Conservation (phyloP, 2,329 filamentous ascomycete genomes). For the Clonostachys sp. region DNA sequence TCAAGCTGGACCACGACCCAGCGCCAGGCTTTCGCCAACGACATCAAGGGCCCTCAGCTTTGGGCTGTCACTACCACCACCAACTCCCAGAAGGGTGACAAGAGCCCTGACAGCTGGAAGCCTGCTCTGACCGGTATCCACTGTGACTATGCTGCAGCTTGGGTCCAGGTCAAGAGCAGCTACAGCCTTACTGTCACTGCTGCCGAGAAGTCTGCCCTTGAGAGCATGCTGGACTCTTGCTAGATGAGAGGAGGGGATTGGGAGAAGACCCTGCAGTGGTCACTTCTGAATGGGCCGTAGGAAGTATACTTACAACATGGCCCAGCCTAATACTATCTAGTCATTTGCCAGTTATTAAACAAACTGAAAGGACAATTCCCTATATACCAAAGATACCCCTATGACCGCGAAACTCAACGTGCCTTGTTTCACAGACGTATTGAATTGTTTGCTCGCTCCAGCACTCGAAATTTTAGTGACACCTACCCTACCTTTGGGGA, state of each 20-base stretch:
- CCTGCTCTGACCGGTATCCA: constrained; percentile 65
- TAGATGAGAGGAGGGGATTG: constrained; percentile 2
- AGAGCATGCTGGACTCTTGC: constrained; percentile 22
- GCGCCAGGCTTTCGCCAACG: constrained; percentile 71
- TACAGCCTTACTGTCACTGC: constrained; percentile 65
- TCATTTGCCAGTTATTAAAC: too few relatives aligned
- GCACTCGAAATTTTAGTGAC: too few relatives aligned
- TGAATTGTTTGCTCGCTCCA: too few relatives aligned
- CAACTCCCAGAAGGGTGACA: constrained; percentile 71
- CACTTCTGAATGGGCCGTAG: too few relatives aligned
- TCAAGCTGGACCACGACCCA: constrained; percentile 64
- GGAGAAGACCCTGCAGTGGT: too few relatives aligned
- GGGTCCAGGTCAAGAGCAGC: constrained; percentile 73
- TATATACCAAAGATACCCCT: too few relatives aligned
- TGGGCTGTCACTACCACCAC: constrained; percentile 75
- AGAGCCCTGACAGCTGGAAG: constrained; percentile 72
- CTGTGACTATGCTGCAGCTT: constrained; percentile 74
- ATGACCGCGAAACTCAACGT: too few relatives aligned
- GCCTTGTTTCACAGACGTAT: too few relatives aligned
- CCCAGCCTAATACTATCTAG: too few relatives aligned
- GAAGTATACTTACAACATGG: too few relatives aligned
- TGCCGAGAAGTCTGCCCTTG: constrained; percentile 42
- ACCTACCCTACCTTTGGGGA: too few relatives aligned
- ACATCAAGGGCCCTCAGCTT: constrained; percentile 70
- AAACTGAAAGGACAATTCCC: too few relatives aligned